Evolutionary conservation across 129 eudicot species (phyloP), one percentile per base, ranked within the genome.

Genomic region (Centrapalus pauciflorus): DNA sequence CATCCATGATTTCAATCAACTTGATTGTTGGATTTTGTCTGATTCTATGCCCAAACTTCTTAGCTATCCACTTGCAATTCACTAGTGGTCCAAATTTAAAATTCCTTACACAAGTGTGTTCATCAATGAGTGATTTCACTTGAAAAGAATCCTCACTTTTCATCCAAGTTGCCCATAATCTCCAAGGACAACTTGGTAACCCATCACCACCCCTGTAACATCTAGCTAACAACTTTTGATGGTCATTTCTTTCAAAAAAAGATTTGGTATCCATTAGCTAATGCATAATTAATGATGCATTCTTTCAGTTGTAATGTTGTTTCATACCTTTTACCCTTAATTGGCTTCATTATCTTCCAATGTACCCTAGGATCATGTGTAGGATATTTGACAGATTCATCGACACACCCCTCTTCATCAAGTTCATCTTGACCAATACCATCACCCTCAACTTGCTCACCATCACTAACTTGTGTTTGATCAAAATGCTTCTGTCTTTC

Each of bases 371-470:
- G 57, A 23, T 51, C 21, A 51, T 51, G 57, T 45, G 20, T 54
- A 8, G 30, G 61, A 23, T 54, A 21, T 27, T 21, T 54, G 11
- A 54, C 61, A n/a, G n/a, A n/a, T 7, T 13, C 29, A 54, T 54
- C 61, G 30, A 21, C 32, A 23, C 0, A n/a, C n/a, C n/a, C n/a
- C n/a, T n/a, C n/a, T 14, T 54, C 61, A 24, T 54, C 61, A 24
- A 10, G 6, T 4, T 54, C 61, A 54, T 1, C 29, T 14, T 54
- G 26, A 54, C 3, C 12, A 23, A 12, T 23, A 54, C 61, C 13
- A 54, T 54, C 12, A n/a, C 61, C 61, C 33, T 54, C 11, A 54
- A 54, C 30, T n/a, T n/a, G n/a, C n/a, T n/a, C n/a, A n/a, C n/a
- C n/a, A n/a, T n/a, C n/a, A n/a, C n/a, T n/a, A n/a, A n/a, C n/a